Percentiles rank a stretch among this genome's conserved stretches.
Conservation (phyloP, 208 protist species). For the Acanthamoeba quina region DNA sequence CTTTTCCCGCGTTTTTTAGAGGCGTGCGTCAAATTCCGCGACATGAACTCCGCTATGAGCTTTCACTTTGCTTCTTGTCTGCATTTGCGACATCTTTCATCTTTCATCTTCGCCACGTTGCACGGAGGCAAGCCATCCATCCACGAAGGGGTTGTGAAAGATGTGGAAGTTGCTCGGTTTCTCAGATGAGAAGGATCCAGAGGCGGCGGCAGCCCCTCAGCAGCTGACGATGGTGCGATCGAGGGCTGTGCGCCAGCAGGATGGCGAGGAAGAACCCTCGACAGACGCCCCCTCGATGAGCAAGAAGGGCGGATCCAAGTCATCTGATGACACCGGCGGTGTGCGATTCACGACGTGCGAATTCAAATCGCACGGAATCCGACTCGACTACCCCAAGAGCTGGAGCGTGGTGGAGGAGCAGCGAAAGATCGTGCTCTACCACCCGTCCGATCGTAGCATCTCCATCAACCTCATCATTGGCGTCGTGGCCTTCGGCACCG, state of each 20-base stretch:
- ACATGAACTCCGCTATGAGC: neutral
- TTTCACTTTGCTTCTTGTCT: neutral
- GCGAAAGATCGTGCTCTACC: constrained; percentile 9
- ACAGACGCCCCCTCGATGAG: neutral
- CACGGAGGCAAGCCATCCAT: neutral
- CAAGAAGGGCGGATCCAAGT: neutral
- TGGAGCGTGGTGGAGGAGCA: constrained; percentile 47
- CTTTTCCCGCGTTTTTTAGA: neutral
- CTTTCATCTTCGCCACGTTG: neutral
- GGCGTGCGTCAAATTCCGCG: neutral
- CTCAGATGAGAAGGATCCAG: constrained; percentile 11
- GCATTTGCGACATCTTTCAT: neutral
- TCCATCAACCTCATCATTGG: constrained; percentile 49
- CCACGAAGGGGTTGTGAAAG: neutral
- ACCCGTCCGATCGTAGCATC: constrained; percentile 27
- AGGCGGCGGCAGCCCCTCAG: neutral
- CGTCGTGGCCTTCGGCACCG: constrained; percentile 2
- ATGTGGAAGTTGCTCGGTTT: constrained; percentile 41
- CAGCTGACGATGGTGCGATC: constrained; percentile 42
- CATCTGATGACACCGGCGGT: neutral
- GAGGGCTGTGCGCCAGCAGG: neutral
- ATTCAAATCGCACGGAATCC: neutral
- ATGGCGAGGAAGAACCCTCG: neutral
- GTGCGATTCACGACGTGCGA: neutral
- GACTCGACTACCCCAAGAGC: constrained; percentile 10